A percentile compares a stretch with the other conserved stretches of the same genome.
Conservation (phyloP, 2,329 filamentous ascomycete genomes). For the Aureobasidium sp. region DNA sequence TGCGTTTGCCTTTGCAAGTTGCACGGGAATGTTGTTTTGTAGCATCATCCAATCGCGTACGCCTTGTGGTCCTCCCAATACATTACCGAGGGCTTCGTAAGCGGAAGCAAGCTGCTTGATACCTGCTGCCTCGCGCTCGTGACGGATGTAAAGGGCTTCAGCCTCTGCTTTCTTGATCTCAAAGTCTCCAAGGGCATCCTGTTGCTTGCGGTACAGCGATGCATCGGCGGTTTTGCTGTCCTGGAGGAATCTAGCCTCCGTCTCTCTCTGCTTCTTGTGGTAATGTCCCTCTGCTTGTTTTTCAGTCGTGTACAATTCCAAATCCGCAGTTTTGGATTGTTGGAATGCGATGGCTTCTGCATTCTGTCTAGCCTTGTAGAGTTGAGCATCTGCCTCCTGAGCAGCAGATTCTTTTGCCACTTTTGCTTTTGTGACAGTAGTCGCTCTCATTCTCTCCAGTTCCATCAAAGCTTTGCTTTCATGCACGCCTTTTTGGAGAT, state of each 20-base stretch:
- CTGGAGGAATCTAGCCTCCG: constrained; percentile 28
- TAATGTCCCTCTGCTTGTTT: constrained; percentile 40
- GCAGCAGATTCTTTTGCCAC: constrained; percentile 60
- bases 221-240: constrained; percentile 35
- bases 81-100: constrained; percentile 62
- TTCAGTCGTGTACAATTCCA: constrained; percentile 40
- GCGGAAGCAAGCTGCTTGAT: constrained; percentile 68
- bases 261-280: constrained; percentile 44
- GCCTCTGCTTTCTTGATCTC: constrained; percentile 43
- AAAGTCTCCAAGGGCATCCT: constrained; percentile 32
- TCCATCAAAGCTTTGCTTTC: constrained; percentile 69
- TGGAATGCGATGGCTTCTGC: constrained; percentile 49
- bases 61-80: constrained; percentile 69
- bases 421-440: constrained; percentile 67
- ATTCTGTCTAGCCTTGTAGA: constrained; percentile 35
- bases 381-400: constrained; percentile 53
- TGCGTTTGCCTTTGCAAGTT: constrained; percentile 70
- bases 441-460: constrained; percentile 68
- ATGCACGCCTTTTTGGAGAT: constrained; percentile 71
- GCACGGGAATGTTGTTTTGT: constrained; percentile 68
- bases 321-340: constrained; percentile 51
- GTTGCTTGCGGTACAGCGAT: constrained; percentile 37
- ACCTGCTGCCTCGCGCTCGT: constrained; percentile 69
- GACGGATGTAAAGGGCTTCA: constrained; percentile 50
- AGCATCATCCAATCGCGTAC: constrained; percentile 84